Evolutionary conservation across 2,329 filamentous ascomycete genomes (phyloP), one percentile per base, ranked within the genome.

Genomic region (Trichoderma semiorbis): DNA sequence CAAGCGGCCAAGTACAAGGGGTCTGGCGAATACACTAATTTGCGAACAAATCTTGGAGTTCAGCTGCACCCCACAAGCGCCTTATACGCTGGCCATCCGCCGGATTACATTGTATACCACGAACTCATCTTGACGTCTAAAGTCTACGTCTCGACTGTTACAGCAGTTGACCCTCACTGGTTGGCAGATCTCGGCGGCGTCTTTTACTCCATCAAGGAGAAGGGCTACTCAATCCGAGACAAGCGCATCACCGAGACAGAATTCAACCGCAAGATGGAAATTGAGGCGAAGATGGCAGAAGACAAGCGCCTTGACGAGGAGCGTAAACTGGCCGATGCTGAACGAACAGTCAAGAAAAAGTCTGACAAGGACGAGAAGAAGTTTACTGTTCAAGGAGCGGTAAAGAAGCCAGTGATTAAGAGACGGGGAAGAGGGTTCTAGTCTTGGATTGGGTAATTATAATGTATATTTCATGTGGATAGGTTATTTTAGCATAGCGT

Each of bases 131-230:
- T 99, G 73, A 99, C 96, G 0, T 93, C 91, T 71, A 98, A 97
- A 80, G 96, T 98, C 80, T 99, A 98, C 84, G 98, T 99, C 90
- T 97, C 93, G 3, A 97, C 94, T 5, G 96, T 99, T 11, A 99
- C 96, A 5, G 90, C 94, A 1, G 96, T 99, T 1, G 96, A 99
- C 80, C 95, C 96, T 67, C 94, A 97, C 79, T 99, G 96, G 96
- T 89, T 99, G 53, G 96, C 96, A 7, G 96, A 99, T 79, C 86
- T 99, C 7, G 96, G 97, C 39, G 96, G 95, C 2, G 96, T 99
- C 0, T 99, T 99, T 81, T 99, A 98, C 82, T 96, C 92, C 1
- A 89, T 99, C 78, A 98, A 97, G 83, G 95, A 98, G 83, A 99
- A 99, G 82, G 96, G 95, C 1, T 99, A 97, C 79, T 97, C 93